Conservation (phyloP, 306 rosid species). For the Potentilla sterilis region DNA sequence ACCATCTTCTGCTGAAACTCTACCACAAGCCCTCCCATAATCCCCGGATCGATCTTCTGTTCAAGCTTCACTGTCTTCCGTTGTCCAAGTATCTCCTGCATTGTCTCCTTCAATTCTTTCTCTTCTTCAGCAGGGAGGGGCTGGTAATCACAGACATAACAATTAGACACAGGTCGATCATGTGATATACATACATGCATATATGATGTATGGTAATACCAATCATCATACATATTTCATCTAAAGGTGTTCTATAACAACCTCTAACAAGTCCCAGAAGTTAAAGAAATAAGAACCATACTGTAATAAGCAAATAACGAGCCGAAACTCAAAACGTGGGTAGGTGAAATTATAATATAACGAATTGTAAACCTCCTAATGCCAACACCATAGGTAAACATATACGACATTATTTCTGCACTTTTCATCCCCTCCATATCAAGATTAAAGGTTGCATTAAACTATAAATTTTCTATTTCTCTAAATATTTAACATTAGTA, state of each 20-base stretch:
- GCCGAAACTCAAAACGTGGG: neutral
- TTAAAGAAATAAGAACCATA: neutral
- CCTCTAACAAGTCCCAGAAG: neutral
- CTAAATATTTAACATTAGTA: neutral
- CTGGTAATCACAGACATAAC: conserved; percentile 37
- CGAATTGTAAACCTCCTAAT: neutral
- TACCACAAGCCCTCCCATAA: conserved; percentile 80
- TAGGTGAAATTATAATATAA: neutral
- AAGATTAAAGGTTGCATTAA: neutral
- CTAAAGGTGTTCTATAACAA: neutral
- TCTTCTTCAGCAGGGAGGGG: conserved; percentile 85
- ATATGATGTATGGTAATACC: neutral
- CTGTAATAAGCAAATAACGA: neutral
- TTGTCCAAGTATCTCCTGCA: conserved; percentile 73
- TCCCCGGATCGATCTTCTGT: conserved; percentile 86
- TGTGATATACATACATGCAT: neutral
- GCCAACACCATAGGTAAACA: neutral
- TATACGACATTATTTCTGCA: neutral
- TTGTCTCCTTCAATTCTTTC: conserved; percentile 75
- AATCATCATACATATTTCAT: neutral
- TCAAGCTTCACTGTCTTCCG: conserved; percentile 72
- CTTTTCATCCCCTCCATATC: neutral
- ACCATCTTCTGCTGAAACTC: conserved; percentile 73
- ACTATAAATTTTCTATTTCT: neutral
- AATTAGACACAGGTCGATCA: neutral